Conservation (phyloP, 1,139 yeast genomes). For the Taphrina flavorubra region DNA sequence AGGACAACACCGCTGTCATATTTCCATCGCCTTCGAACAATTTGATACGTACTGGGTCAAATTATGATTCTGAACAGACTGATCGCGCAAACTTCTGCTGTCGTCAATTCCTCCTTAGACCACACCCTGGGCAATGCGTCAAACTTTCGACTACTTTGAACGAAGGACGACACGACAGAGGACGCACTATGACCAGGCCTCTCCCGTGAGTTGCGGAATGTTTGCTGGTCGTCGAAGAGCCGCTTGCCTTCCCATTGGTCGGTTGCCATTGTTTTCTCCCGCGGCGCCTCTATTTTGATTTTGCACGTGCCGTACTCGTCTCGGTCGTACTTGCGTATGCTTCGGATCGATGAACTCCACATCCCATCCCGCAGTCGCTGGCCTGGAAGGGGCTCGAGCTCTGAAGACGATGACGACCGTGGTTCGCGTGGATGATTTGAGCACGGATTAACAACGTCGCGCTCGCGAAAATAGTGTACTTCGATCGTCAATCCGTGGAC, state of each 20-base stretch:
- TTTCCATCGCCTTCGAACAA: background rate
- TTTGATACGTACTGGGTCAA: background rate
- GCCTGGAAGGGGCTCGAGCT: background rate
- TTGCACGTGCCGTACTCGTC: background rate
- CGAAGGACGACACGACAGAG: background rate
- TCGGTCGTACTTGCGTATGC: background rate
- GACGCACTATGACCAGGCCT: background rate
- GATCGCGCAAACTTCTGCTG: background rate
- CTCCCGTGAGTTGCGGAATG: slow-evolving; percentile 3
- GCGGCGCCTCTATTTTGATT: slow-evolving; percentile 7
- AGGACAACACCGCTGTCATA: slow-evolving; percentile 11
- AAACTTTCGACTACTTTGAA: background rate
- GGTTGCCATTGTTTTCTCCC: slow-evolving; percentile 9
- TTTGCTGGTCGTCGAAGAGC: slow-evolving; percentile 2
- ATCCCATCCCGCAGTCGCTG: background rate
- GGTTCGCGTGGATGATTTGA: too few relatives aligned
- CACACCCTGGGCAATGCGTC: too few relatives aligned
- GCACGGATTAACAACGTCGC: too few relatives aligned
- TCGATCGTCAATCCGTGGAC: background rate
- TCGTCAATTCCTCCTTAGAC: too few relatives aligned
- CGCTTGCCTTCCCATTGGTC: background rate
- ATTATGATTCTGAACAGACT: background rate
- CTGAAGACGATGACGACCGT: too few relatives aligned
- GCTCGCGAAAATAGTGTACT: background rate
- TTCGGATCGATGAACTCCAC: background rate